These are phyloP conservation scores for Nigrospora sphaerica DNA, from an alignment of 2,329 filamentous ascomycete genomes.

Conservation along the genomic window DNA sequence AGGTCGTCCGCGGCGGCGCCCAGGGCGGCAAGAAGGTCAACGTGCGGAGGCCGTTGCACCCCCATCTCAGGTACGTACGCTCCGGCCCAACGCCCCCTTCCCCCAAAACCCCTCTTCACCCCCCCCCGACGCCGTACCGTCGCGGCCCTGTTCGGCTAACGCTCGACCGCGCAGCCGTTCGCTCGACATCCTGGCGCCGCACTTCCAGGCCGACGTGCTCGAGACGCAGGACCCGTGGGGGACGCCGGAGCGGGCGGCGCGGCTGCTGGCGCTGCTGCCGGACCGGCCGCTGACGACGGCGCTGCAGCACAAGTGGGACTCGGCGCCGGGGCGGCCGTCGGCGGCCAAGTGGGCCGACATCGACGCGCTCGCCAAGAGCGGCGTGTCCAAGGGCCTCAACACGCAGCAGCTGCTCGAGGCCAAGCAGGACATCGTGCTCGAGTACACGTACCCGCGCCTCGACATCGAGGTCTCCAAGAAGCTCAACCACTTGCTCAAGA, in stretches of 20 bases:
- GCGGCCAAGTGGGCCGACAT: constrained; percentile 91
- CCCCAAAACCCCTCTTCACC: background rate
- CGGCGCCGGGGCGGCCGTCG: constrained; percentile 69
- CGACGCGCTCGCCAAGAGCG: constrained; percentile 72
- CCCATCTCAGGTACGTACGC: constrained; percentile 63
- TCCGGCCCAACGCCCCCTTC: background rate
- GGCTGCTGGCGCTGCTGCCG: constrained; percentile 77
- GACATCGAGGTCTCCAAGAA: constrained; percentile 98
- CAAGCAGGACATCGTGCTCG: constrained; percentile 92
- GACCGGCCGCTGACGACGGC: constrained; percentile 71
- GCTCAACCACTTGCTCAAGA: constrained; percentile 95
- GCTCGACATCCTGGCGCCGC: constrained; percentile 72
- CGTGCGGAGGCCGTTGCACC: constrained; percentile 76
- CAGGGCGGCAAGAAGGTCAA: constrained; percentile 86
- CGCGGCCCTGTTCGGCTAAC: background rate
- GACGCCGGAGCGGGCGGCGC: constrained; percentile 61
- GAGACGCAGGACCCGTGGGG: constrained; percentile 81
- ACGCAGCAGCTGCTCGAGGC: constrained; percentile 70
- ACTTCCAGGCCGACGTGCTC: constrained; percentile 81
- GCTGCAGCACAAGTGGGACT: constrained; percentile 85
- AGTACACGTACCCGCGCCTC: constrained; percentile 95
- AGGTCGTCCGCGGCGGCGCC: constrained; percentile 79
- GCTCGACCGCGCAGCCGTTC: constrained; percentile 53
- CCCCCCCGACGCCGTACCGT: background rate
- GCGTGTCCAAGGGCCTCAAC: constrained; percentile 66